These are phyloP conservation scores for Butyriboletus appendiculatus DNA, from an alignment of 1,284 basidiomycete genomes.

Conservation along the genomic window DNA sequence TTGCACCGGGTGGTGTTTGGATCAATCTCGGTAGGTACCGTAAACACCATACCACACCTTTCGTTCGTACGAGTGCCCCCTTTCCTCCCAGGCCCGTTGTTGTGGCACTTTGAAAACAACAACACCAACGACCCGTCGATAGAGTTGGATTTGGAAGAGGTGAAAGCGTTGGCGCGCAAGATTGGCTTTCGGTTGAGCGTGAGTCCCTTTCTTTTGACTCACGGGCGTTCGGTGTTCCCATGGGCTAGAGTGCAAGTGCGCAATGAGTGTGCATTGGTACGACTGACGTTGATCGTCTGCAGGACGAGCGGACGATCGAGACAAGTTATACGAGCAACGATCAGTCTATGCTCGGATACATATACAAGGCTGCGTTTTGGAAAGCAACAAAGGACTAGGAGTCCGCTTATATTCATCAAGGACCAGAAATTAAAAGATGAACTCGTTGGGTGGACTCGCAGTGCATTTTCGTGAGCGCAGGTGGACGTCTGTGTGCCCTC, in stretches of 20 bases:
- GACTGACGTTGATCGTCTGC: background rate
- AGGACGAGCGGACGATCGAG: slow-evolving; percentile 71
- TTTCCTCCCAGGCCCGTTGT: slow-evolving; percentile 66
- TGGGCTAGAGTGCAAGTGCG: background rate
- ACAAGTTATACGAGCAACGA: slow-evolving; percentile 89
- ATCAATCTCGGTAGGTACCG: slow-evolving; percentile 72
- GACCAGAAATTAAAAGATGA: background rate
- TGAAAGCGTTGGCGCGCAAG: slow-evolving; percentile 71
- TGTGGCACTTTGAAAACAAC: slow-evolving; percentile 98
- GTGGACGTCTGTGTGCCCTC: background rate
- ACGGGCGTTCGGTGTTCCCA: no score
- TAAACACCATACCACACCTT: background rate
- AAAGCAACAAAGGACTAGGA: slow-evolving; percentile 64
- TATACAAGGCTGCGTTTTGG: slow-evolving; percentile 86
- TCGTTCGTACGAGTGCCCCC: background rate
- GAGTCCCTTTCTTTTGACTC: slow-evolving; percentile 27
- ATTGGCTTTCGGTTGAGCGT: slow-evolving; percentile 88
- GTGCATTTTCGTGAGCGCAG: background rate
- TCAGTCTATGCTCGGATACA: slow-evolving; percentile 85
- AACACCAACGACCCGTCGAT: slow-evolving; percentile 78
- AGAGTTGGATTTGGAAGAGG: slow-evolving; percentile 88
- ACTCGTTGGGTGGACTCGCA: background rate
- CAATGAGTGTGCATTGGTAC: background rate
- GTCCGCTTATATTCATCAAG: background rate
- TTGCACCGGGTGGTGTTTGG: slow-evolving; percentile 87